Percentiles rank a stretch among this genome's conserved stretches.
phyloP scores from a whole-genome alignment of 73 alveolate species.

The Stentor coeruleus region DNA sequence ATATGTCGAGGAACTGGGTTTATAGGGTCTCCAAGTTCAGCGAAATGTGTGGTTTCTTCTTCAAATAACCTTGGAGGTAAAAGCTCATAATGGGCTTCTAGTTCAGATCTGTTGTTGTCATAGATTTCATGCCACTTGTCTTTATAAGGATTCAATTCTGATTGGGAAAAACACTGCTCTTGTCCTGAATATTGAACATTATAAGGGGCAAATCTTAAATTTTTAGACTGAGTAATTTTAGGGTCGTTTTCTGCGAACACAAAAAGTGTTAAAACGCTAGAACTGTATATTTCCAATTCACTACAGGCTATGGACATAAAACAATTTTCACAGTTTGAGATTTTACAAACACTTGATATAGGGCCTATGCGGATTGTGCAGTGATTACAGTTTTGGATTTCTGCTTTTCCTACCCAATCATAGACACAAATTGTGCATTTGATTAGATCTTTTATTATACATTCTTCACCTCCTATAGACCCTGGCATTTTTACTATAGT shows the following conservation, averaged over 20 bases:
- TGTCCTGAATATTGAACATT: conserved; percentile 60
- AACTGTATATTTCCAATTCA: conserved; percentile 64
- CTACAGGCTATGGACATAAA: conserved; percentile 55
- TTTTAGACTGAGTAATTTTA: conserved; percentile 56
- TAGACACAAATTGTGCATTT: too few relatives aligned
- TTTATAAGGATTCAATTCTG: conserved; percentile 53
- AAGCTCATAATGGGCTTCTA: conserved; percentile 24
- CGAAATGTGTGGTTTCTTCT: conserved; percentile 23
- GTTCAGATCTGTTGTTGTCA: conserved; percentile 58
- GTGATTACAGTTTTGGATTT: too few relatives aligned
- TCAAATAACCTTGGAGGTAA: conserved; percentile 45
- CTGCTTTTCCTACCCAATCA: too few relatives aligned
- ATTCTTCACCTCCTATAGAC: too few relatives aligned
- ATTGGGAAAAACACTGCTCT: conserved; percentile 47
- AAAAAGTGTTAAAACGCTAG: conserved; percentile 48
- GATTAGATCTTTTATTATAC: too few relatives aligned
- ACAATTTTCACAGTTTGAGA: neutral
- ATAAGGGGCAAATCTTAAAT: conserved; percentile 68
- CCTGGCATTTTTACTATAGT: too few relatives aligned
- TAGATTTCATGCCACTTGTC: conserved; percentile 71
- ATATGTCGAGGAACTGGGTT: conserved; percentile 45
- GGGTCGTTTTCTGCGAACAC: conserved; percentile 72
- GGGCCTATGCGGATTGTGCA: too few relatives aligned
- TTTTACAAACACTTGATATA: too few relatives aligned
- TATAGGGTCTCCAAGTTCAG: conserved; percentile 42